Evolutionary conservation across 495 filamentous ascomycete species (phyloP).

Genomic region (Xylaria acuta): DNA sequence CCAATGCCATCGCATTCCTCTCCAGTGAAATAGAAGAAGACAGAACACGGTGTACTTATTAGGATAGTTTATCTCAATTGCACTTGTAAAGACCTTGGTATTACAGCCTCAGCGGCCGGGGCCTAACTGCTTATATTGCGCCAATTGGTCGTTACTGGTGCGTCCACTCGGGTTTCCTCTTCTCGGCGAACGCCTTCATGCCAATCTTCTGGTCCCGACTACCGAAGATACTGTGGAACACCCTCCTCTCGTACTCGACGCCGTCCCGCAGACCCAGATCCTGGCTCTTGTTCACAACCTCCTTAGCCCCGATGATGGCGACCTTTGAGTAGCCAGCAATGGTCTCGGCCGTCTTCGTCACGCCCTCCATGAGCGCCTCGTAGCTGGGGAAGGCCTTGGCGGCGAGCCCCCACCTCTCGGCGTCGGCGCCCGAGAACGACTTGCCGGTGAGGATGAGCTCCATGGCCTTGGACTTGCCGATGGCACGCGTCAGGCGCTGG

Average conservation of each 20-base stretch:
- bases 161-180: slow-evolving; percentile 91
- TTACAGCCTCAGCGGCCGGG: not conserved
- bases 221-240: slow-evolving; percentile 93
- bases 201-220: slow-evolving; percentile 96
- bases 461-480: slow-evolving; percentile 93
- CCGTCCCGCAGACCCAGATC: slow-evolving; percentile 85
- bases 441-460: slow-evolving; percentile 89
- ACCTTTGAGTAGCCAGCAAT: slow-evolving; percentile 84
- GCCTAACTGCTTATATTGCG: not conserved
- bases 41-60: not conserved
- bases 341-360: slow-evolving; percentile 81
- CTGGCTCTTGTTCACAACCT: slow-evolving; percentile 97
- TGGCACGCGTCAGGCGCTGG: slow-evolving; percentile 83
- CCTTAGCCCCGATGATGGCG: slow-evolving; percentile 89
- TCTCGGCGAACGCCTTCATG: slow-evolving; percentile 94
- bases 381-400: slow-evolving; percentile 79
- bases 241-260: slow-evolving; percentile 88
- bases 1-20: not conserved
- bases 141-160: slow-evolving; percentile 62
- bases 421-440: slow-evolving; percentile 80
- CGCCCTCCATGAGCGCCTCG: slow-evolving; percentile 80
- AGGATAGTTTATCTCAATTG: not conserved
- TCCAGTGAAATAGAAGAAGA: not conserved
- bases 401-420: slow-evolving; percentile 88
- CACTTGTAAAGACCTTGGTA: not conserved